Evolutionary conservation across 2,329 filamentous ascomycete genomes (phyloP), one percentile per base, ranked within the genome.

Genomic region (Phyllosticta paracitricarpa): DNA sequence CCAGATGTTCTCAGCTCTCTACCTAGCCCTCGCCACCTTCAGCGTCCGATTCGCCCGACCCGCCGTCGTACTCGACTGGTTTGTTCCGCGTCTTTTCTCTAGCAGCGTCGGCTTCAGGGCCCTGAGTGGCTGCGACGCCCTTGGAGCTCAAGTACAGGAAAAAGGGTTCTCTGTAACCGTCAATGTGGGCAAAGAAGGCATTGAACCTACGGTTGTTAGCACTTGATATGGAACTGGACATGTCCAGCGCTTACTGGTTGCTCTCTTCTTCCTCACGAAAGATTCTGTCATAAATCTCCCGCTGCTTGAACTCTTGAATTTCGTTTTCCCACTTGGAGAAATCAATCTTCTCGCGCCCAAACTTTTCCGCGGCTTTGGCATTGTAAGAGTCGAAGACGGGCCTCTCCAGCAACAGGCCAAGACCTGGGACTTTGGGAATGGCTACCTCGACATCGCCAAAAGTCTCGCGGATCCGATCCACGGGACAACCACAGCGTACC

Each of bases 351-450:
- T 88, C 82, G 60, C 85, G 83, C 6, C 81, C 83, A 53, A 87
- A 81, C 59, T 84, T 82, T 40, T 81, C 79, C 7, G 81, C 81
- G 0, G 89, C 86, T 65, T 87, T 85, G 60, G 81, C 82, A 74
- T 97, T 99, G 76, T 97, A 97, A 57, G 79, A 86, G 64, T 93
- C 87, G 71, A 99, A 99, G 0, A 97, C 89, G 1, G 94, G 94
- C 1, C 91, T 80, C 76, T 99, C 94, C 3, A 99, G 82, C 60
- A 97, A 78, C 53, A 99, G 77, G 0, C 94, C 94, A 40, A 99
- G 76, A 3, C 91, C 89, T 0, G 94, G 94, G 0, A 92, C 94
- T 76, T 97, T 97, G 61, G 94, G 94, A 61, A 99, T 96, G 56
- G 88, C 88, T 68, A 96, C 89, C 62, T 87, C 85, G 22, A 73